Evolutionary conservation across 495 filamentous ascomycete genomes (phyloP).

Genomic region (Thozetella sp.): DNA sequence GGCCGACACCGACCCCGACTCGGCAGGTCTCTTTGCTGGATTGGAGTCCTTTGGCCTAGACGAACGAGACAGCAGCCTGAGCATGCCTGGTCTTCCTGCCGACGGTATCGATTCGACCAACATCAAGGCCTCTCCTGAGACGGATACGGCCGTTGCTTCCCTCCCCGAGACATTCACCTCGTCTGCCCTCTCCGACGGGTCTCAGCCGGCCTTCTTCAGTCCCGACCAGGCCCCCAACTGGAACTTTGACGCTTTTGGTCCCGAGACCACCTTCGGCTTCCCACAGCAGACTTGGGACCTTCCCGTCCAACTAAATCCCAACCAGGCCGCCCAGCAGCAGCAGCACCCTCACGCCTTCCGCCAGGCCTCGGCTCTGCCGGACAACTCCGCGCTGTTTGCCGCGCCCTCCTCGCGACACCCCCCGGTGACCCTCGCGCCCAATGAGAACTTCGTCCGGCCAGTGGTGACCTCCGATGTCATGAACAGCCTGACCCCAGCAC

Average conservation of each 20-base stretch:
- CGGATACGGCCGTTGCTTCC: background rate
- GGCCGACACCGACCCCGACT: slow-evolving; percentile 22
- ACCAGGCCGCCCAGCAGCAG: slow-evolving; percentile 23
- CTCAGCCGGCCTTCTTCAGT: slow-evolving; percentile 31
- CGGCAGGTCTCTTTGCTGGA: slow-evolving; percentile 24
- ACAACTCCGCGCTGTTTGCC: slow-evolving; percentile 11
- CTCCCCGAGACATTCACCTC: background rate
- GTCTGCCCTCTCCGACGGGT: slow-evolving; percentile 9
- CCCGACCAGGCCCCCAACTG: slow-evolving; percentile 28
- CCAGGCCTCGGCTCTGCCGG: slow-evolving; percentile 12
- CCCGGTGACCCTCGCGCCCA: slow-evolving; percentile 7
- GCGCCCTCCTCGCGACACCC: slow-evolving; percentile 5
- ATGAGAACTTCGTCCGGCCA: slow-evolving; percentile 11
- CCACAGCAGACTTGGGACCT: slow-evolving; percentile 25
- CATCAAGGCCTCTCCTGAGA: background rate
- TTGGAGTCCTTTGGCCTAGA: slow-evolving; percentile 20
- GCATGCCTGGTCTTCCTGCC: slow-evolving; percentile 14
- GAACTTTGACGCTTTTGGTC: slow-evolving; percentile 34
- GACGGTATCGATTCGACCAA: slow-evolving; percentile 11
- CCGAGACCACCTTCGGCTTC: slow-evolving; percentile 15
- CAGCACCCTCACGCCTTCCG: slow-evolving; percentile 20
- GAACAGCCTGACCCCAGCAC: slow-evolving; percentile 48
- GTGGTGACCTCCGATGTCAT: slow-evolving; percentile 18
- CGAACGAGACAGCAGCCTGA: slow-evolving; percentile 13
- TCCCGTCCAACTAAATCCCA: slow-evolving; percentile 24